These are phyloP conservation scores for Pythium aquatile DNA, from an alignment of 352 stramenopile species.

Conservation along the genomic window DNA sequence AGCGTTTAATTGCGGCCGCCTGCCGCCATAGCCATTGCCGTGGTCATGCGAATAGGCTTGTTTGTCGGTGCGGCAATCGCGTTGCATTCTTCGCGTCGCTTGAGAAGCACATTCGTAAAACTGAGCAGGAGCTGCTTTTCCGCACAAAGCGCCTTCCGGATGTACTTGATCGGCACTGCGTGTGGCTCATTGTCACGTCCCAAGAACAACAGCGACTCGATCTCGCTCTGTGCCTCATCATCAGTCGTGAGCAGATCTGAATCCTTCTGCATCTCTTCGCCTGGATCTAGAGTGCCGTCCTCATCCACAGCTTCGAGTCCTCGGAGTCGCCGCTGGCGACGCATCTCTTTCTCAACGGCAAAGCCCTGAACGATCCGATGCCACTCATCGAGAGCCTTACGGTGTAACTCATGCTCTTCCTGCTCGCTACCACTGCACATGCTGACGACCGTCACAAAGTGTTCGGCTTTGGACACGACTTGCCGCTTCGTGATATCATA, in stretches of 20 bases:
- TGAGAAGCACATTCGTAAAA: conserved; percentile 53
- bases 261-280: not conserved
- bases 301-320: conserved; percentile 6
- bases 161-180: conserved; percentile 38
- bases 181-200: conserved; percentile 28
- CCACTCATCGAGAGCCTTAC: conserved; percentile 27
- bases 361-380: conserved; percentile 18
- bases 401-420: conserved; percentile 38
- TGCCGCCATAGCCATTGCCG: not conserved
- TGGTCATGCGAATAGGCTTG: conserved; percentile 4
- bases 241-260: not conserved
- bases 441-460: conserved; percentile 31
- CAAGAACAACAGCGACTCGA: conserved; percentile 32
- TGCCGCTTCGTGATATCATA: conserved; percentile 40
- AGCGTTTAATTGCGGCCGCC: not conserved
- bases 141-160: conserved; percentile 33
- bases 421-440: conserved; percentile 45
- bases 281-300: not conserved
- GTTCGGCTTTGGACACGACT: conserved; percentile 20
- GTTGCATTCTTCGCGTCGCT: conserved; percentile 45
- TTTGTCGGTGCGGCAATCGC: not conserved
- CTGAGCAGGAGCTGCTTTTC: conserved; percentile 36
- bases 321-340: conserved; percentile 21
- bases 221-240: conserved; percentile 30
- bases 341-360: conserved; percentile 18